These are phyloP conservation scores for Gomphus bonarii DNA, from an alignment of 1,284 basidiomycete species.

Conservation along the genomic window DNA sequence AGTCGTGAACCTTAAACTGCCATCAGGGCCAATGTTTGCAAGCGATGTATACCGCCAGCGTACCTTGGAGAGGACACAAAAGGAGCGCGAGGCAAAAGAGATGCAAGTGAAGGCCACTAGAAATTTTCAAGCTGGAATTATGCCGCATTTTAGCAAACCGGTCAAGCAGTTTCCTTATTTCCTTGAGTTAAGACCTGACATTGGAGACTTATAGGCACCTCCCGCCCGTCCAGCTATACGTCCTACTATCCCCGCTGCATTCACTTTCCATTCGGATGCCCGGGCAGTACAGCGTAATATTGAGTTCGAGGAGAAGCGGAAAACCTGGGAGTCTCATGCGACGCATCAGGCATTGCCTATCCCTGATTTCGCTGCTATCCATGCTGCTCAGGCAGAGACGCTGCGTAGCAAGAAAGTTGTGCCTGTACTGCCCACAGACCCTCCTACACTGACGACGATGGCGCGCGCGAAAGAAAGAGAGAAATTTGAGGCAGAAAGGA, in stretches of 20 bases:
- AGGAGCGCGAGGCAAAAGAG: background rate
- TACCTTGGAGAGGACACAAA: constrained; percentile 1
- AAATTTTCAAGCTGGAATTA: background rate
- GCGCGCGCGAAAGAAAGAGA: constrained; percentile 47
- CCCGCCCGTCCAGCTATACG: constrained; percentile 20
- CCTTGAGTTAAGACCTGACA: constrained; percentile 13
- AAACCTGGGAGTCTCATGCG: constrained; percentile 18
- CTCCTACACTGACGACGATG: constrained; percentile 35
- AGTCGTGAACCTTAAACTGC: background rate
- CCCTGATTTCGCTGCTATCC: constrained; percentile 45
- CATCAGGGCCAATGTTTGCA: background rate
- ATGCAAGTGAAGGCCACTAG: background rate
- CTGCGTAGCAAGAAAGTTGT: constrained; percentile 31
- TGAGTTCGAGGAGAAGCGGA: constrained; percentile 19
- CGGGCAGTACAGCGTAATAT: constrained; percentile 30
- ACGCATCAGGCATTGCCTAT: constrained; percentile 21
- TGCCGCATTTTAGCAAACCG: constrained; percentile 1
- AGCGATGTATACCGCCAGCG: constrained; percentile 5
- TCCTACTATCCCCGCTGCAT: constrained; percentile 38
- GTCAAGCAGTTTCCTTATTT: background rate
- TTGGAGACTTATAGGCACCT: background rate
- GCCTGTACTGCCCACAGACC: constrained; percentile 33
- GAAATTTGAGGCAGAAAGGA: constrained; percentile 47
- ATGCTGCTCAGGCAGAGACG: constrained; percentile 33
- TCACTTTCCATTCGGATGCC: constrained; percentile 38